Evolutionary conservation across 2,329 filamentous ascomycete species (phyloP), one percentile per base, ranked within the genome.

Genomic region (Mycogone perniciosa): DNA sequence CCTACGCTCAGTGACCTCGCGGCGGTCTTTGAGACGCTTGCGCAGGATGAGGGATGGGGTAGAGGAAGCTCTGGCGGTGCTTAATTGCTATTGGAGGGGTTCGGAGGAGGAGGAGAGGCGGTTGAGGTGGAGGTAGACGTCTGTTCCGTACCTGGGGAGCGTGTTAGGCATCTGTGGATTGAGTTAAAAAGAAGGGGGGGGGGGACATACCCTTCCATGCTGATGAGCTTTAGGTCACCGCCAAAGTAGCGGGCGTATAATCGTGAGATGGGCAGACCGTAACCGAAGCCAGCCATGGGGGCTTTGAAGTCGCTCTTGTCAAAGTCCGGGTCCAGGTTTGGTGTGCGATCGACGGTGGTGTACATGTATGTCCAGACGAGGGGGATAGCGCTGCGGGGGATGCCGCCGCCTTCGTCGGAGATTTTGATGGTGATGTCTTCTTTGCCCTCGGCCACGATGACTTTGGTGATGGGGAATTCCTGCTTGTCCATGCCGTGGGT

Each of bases 351-450:
- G 57, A 99, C 93, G 2, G 93, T 99, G 34, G 93, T 99, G 69
- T 99, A 99, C 93, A 97, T 99, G 69, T 99, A 99, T 9, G 93
- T 99, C 93, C 93, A 99, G n/a, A 97, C 93, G 10, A 99, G 79
- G 5, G 93, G 93, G 57, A 99, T 97, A 47, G 89, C 82, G 61
- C 88, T 95, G 62, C 93, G 78, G 0, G 93, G 90, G 48, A 99
- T 97, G 55, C 93, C 93, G 57, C 93, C 93, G 53, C 93, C 93
- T 71, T 99, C 93, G 67, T 99, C 93, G 4, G 87, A 89, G 61
- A 99, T 87, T 73, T 99, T 99, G 75, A 99, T 96, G 5, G 93
- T 99, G 62, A 99, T 99, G 64, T 99, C 93, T 71, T 99, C 93
- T 67, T 93, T 92, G 52, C 93, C 93, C 71, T 99, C 92, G 31